These are phyloP conservation scores for Sutorius australiensis DNA, from an alignment of 768 basidiomycete species.

Conservation along the genomic window DNA sequence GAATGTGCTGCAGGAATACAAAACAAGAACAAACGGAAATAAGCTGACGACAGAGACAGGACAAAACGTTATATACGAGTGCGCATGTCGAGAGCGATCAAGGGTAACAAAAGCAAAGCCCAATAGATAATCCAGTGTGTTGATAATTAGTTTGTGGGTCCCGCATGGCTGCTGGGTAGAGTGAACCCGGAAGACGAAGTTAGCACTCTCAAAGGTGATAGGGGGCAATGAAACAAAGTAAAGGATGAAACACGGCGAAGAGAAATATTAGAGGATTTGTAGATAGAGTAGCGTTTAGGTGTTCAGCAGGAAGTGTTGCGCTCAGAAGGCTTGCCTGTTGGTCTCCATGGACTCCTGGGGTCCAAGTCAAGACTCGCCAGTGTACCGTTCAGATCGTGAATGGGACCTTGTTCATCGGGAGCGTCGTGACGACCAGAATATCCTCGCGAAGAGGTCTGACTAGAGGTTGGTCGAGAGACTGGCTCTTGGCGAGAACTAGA, in stretches of 20 bases:
- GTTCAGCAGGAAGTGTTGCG: conserved; percentile 20
- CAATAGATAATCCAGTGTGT: conserved; percentile 31
- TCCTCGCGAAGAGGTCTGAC: conserved; percentile 34
- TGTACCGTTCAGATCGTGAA: conserved; percentile 73
- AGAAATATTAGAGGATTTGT: conserved; percentile 6
- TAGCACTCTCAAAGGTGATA: conserved; percentile 12
- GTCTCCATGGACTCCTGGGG: conserved; percentile 34
- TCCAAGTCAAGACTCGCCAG: conserved; percentile 73
- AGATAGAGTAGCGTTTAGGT: conserved; percentile 3
- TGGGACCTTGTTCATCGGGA: conserved; percentile 44
- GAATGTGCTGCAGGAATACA: conserved; percentile 18
- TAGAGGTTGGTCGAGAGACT: conserved; percentile 53
- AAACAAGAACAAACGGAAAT: conserved; percentile 31
- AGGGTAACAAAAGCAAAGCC: conserved; percentile 34
- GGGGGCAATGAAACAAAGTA: conserved; percentile 24
- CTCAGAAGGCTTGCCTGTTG: conserved; percentile 20
- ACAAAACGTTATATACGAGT: conserved; percentile 35
- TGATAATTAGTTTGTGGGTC: conserved; percentile 27
- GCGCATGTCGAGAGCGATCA: conserved; percentile 37
- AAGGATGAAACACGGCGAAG: conserved; percentile 9
- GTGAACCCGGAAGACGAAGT: conserved; percentile 17
- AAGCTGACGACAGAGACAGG: conserved; percentile 25
- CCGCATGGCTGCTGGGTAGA: conserved; percentile 14
- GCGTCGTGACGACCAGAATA: conserved; percentile 20
- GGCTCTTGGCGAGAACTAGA: conserved; percentile 44